Evolutionary conservation across 805 yeast species (phyloP), one percentile per base, ranked within the genome.

Genomic region (Suhomyces emberorum): DNA sequence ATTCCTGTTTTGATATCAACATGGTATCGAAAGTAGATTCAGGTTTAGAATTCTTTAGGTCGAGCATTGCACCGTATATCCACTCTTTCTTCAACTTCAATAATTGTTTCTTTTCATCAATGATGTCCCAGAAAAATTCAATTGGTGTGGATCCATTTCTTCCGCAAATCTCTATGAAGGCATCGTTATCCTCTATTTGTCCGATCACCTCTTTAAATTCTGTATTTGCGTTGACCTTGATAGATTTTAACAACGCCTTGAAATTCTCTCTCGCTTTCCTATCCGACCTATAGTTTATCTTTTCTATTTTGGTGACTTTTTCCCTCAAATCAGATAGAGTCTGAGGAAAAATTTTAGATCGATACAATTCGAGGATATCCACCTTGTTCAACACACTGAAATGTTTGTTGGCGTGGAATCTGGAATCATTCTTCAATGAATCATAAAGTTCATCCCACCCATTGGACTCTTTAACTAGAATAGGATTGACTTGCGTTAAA

Each of bases 141-240:
- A 81, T 51, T 1, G 95, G 83, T 1, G 79, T 72, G 0, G 96
- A 87, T 0, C 96, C 95, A 30, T 74, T 68, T 36, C 88, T 70
- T 0, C 95, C 95, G 38, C 88, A 69, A 24, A 88, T 44, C 15
- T 71, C 76, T 11, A 74, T 49, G 51, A 83, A 88, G 11, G 76
- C 61, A 30, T 65, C 66, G 42, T 81, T 83, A 21, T 74, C 72
- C 40, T 76, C 76, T 1, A 87, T 48, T 4, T 51, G 41, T 0
- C 71, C 62, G 28, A 75, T 68, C 2, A 85, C 49, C 16, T 81
- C 81, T 32, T 57, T 60, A 81, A 95, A 88, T 34, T 59, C 65
- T 1, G 83, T 65, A 38, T 72, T 72, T 1, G 83, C 78, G 11
- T 54, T 61, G 17, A 68, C 57, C 6, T 56, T 55, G 17, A 81